These are phyloP conservation scores for Solanum acaule DNA, from an alignment of 257 asterid genomes.

Conservation along the genomic window DNA sequence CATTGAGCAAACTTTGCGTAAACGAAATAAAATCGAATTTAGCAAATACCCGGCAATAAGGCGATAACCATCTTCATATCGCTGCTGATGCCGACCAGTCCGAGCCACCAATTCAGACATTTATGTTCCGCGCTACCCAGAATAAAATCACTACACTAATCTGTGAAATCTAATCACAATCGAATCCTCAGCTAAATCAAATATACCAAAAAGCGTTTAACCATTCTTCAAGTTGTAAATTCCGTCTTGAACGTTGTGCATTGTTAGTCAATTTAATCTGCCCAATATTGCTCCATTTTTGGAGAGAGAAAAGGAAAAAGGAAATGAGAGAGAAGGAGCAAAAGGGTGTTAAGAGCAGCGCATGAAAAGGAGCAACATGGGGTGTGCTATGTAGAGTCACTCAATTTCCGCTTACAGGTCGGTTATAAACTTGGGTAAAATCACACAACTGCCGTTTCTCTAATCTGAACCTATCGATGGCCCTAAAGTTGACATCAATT, in stretches of 20 bases:
- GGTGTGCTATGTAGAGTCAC: neutral
- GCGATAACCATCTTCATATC: slow-evolving; percentile 34
- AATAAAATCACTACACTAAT: neutral
- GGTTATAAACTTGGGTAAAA: neutral
- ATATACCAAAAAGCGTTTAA: neutral
- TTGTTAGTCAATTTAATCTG: neutral
- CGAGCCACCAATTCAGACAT: slow-evolving; percentile 28
- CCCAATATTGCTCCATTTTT: neutral
- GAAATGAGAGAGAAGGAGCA: neutral
- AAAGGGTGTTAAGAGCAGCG: neutral
- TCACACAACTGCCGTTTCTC: neutral
- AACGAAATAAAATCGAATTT: neutral
- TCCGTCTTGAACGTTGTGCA: neutral
- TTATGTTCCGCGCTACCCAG: neutral
- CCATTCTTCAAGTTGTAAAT: neutral
- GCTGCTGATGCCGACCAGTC: slow-evolving; percentile 35
- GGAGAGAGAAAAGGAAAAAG: neutral
- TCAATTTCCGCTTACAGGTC: neutral
- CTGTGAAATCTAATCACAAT: neutral
- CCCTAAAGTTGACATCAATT: too few species aligned
- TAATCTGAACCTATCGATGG: too few species aligned
- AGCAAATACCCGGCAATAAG: slow-evolving; percentile 26
- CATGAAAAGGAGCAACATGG: neutral
- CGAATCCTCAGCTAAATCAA: neutral
- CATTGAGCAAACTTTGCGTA: neutral